Percentiles rank a stretch among this genome's conserved stretches.
These are phyloP conservation scores for Plasmodium billcollinsi DNA, from an alignment of 169 alveolate genomes.

Conservation along the genomic window DNA sequence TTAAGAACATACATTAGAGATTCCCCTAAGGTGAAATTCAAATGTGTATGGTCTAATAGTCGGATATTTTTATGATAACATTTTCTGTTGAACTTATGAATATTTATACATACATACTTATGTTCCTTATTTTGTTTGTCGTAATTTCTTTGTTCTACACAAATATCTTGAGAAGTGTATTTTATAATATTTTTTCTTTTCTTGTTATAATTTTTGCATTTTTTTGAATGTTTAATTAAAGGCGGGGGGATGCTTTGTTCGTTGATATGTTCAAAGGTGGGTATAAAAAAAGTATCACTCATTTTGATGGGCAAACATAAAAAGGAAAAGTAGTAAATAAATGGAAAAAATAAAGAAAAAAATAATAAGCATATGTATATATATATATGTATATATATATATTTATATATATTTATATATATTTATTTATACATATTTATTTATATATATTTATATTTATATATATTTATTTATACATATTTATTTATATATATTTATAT, in stretches of 20 bases:
- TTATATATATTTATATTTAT: too few relatives aligned
- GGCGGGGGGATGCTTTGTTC: conserved; percentile 57
- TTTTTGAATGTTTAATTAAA: conserved; percentile 47
- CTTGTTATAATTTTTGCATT: conserved; percentile 26
- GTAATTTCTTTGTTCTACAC: neutral
- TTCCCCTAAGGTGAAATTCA: conserved; percentile 38
- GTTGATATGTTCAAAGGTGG: conserved; percentile 35
- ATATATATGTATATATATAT: neutral
- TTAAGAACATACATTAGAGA: conserved; percentile 44
- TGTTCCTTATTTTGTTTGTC: neutral
- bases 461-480: too few relatives aligned
- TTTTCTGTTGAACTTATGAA: conserved; percentile 38
- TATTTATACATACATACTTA: conserved; percentile 51
- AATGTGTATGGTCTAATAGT: conserved; percentile 31
- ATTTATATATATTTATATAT: too few relatives aligned
- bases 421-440: too few relatives aligned
- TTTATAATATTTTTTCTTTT: conserved; percentile 1
- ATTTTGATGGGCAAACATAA: neutral
- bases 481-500: too few relatives aligned
- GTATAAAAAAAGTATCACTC: conserved; percentile 51
- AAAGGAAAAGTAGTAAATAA: neutral
- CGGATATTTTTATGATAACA: conserved; percentile 61
- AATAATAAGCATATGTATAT: neutral
- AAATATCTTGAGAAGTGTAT: neutral
- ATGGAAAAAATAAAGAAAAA: neutral